These are phyloP conservation scores for Panus rudis DNA, from an alignment of 768 basidiomycete species.

Conservation along the genomic window DNA sequence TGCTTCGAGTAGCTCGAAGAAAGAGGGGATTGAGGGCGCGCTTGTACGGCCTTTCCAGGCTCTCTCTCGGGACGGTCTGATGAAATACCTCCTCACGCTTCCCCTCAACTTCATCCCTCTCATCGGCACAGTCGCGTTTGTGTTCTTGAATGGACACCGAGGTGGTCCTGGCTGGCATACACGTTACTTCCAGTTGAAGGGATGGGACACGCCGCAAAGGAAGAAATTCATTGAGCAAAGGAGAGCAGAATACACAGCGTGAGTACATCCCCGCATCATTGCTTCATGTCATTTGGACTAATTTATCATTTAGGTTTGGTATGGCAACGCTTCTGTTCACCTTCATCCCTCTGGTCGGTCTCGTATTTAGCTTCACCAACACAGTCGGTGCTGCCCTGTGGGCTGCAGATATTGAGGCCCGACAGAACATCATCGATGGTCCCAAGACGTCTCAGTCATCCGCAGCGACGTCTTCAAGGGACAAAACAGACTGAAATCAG, in stretches of 20 bases:
- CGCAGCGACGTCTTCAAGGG: too few species aligned
- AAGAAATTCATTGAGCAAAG: constrained; percentile 39
- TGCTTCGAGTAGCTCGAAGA: constrained; percentile 27
- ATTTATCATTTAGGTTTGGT: constrained; percentile 39
- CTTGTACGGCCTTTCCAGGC: constrained; percentile 41
- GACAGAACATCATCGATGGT: constrained; percentile 20
- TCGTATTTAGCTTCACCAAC: constrained; percentile 55
- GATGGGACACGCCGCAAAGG: constrained; percentile 36
- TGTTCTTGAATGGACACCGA: constrained; percentile 41
- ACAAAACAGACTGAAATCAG: too few species aligned
- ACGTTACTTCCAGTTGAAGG: constrained; percentile 67
- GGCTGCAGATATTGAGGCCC: constrained; percentile 56
- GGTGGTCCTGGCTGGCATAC: constrained; percentile 52
- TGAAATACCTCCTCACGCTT: constrained; percentile 55
- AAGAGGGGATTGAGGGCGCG: constrained; percentile 34
- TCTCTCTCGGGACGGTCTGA: constrained; percentile 37
- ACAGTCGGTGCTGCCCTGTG: constrained; percentile 68
- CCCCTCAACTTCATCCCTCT: constrained; percentile 65
- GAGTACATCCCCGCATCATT: constrained; percentile 17
- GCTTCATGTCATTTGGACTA: background rate
- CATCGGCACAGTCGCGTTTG: constrained; percentile 57
- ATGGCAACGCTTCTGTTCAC: constrained; percentile 50
- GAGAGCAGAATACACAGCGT: constrained; percentile 61
- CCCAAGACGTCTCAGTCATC: too few species aligned
- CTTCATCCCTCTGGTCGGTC: constrained; percentile 53